phyloP scores from a whole-genome alignment of 2,329 filamentous ascomycete genomes.

The Botrytis squamosa region DNA sequence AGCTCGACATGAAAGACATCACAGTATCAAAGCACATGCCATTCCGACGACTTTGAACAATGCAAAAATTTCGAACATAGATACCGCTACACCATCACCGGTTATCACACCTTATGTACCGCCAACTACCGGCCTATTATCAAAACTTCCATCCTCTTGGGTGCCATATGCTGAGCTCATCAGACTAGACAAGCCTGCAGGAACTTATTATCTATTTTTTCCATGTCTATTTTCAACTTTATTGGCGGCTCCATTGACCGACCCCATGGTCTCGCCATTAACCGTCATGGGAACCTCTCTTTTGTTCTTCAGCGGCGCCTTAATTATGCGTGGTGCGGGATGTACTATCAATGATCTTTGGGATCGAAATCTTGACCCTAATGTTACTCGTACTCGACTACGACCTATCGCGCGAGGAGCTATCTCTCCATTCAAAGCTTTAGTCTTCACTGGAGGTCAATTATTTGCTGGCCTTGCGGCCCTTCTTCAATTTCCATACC shows the following conservation, averaged over 20 bases:
- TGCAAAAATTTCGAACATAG: background rate
- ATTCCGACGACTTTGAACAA: background rate
- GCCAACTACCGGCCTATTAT: constrained; percentile 70
- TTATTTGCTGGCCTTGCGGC: constrained; percentile 71
- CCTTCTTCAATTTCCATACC: constrained; percentile 70
- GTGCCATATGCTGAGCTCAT: constrained; percentile 81
- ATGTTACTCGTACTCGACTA: constrained; percentile 72
- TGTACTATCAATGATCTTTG: constrained; percentile 90
- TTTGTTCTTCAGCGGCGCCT: constrained; percentile 72
- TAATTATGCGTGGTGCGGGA: constrained; percentile 84
- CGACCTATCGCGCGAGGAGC: constrained; percentile 80
- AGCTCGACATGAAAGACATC: constrained; percentile 4
- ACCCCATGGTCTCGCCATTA: constrained; percentile 58
- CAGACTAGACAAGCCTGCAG: constrained; percentile 76
- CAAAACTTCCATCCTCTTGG: constrained; percentile 65
- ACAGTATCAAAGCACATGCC: background rate
- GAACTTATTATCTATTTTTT: constrained; percentile 82
- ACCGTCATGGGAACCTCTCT: constrained; percentile 63
- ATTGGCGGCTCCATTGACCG: constrained; percentile 69
- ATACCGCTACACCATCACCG: background rate
- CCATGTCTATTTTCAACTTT: constrained; percentile 83
- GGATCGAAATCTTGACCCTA: constrained; percentile 82
- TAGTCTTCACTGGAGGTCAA: constrained; percentile 73
- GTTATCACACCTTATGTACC: constrained; percentile 38
- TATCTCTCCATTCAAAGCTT: constrained; percentile 66